Conservation (phyloP, 2,329 filamentous ascomycete genomes). For the Pleochaeta shiraiana region DNA sequence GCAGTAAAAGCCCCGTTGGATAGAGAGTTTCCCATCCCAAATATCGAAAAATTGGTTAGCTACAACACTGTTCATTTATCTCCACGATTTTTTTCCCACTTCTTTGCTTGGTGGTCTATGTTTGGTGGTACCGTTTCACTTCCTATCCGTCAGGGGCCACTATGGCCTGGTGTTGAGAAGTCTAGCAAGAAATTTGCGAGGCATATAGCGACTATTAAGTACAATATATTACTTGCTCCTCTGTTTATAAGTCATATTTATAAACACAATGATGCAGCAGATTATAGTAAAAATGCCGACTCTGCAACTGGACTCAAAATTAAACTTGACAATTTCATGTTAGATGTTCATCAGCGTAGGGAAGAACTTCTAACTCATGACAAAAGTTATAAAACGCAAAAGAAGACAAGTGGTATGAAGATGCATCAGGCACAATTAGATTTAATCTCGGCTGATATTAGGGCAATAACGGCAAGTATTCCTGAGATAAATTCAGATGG, state of each 20-base stretch:
- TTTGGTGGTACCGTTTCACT: slow-evolving; percentile 91
- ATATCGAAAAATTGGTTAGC: slow-evolving; percentile 56
- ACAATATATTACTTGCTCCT: slow-evolving; percentile 78
- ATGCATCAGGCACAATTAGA: slow-evolving; percentile 91
- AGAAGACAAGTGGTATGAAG: slow-evolving; percentile 77
- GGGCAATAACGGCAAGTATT: slow-evolving; percentile 82
- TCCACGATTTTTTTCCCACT: slow-evolving; percentile 93
- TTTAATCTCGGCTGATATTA: slow-evolving; percentile 73
- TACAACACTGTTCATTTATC: slow-evolving; percentile 95
- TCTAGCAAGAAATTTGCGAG: slow-evolving; percentile 97
- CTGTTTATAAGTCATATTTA: slow-evolving; percentile 94
- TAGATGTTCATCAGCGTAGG: slow-evolving; percentile 82
- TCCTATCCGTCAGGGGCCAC: slow-evolving; percentile 72
- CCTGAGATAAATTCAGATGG: slow-evolving; percentile 59
- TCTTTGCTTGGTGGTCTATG: slow-evolving; percentile 94
- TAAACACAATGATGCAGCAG: slow-evolving; percentile 91
- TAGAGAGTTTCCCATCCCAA: slow-evolving; percentile 64
- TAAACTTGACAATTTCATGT: slow-evolving; percentile 88
- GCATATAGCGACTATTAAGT: slow-evolving; percentile 96
- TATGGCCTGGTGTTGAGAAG: slow-evolving; percentile 88
- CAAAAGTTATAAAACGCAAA: slow-evolving; percentile 52
- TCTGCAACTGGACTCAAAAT: slow-evolving; percentile 95
- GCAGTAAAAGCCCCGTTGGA: slow-evolving; percentile 73
- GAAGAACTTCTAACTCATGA: slow-evolving; percentile 77
- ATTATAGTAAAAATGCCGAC: slow-evolving; percentile 54